Evolutionary conservation across 345 rosid species (phyloP), one percentile per base, ranked within the genome.

Genomic region (Trapa incisa): DNA sequence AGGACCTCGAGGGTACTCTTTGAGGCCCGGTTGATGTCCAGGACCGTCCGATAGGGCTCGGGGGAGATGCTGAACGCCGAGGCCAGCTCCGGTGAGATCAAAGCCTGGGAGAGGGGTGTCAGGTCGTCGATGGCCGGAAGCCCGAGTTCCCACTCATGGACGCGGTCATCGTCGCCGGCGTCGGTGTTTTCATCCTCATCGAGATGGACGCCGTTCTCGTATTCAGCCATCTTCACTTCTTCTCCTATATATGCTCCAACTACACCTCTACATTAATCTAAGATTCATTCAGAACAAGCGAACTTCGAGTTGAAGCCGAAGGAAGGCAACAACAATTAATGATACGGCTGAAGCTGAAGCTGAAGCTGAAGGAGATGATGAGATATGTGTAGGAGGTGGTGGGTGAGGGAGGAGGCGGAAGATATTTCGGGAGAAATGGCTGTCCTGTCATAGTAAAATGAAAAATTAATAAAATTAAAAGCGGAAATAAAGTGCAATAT

Each of bases 81-180:
- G 0, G 96, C 97, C 11, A 95, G 89, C 68, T 83, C 89, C 72
- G 76, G 77, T 0, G 99, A 91, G 56, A 95, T 73, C 70, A 95
- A 76, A 48, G 71, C 71, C 75, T 89, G 89, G 1, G 84, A 85
- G 33, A 95, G 80, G 22, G 99, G 94, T 2, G 97, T 80, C 32
- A 95, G 74, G 33, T 95, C 98, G 17, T 77, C 87, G 47, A 68
- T 84, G 71, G 54, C 71, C 1, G 99, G 99, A 37, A 95, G 65
- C 2, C 99, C 99, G 75, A 73, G 70, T 83, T 87, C 99, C 99
- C 98, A 95, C 68, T 86, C 98, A 0, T 32, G 5, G 52, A 91
- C 80, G 61, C 94, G 80, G 61, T 84, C 90, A 9, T 83, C 86
- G 39, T 80, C 86, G 54, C 38, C 75, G 45, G 33, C 9, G 60